Evolutionary conservation across 1,139 yeast species (phyloP).

Genomic region (Zygosaccharomyces sapae): DNA sequence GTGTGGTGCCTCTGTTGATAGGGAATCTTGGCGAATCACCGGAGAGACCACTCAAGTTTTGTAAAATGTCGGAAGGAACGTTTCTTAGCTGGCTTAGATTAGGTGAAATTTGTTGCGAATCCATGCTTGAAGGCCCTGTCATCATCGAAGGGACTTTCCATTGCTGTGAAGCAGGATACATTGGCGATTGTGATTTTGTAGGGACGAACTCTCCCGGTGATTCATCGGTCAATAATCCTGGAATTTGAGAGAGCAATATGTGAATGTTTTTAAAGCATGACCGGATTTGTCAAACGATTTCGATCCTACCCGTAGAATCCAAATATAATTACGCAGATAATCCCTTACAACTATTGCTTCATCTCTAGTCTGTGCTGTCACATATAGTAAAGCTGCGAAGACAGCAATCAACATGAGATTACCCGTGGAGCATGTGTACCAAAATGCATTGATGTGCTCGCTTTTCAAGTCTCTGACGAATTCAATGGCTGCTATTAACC

Average conservation of each 20-base stretch:
- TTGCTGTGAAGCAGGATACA: conserved; percentile 10
- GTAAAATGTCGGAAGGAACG: conserved; percentile 24
- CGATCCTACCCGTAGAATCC: conserved; percentile 67
- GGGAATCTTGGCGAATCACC: conserved; percentile 15
- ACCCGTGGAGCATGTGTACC: conserved; percentile 79
- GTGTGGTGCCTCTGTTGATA: conserved; percentile 5
- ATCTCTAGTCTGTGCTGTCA: conserved; percentile 54
- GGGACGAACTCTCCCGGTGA: conserved; percentile 15
- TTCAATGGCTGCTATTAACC: conserved; percentile 76
- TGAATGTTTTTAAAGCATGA: conserved; percentile 66
- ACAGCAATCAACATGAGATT: conserved; percentile 80
- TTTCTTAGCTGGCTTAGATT: conserved; percentile 18
- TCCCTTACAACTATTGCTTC: conserved; percentile 63
- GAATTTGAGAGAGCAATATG: conserved; percentile 58
- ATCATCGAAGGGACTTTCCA: conserved; percentile 11
- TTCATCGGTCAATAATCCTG: conserved; percentile 57
- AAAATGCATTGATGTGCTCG: conserved; percentile 79
- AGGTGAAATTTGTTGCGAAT: conserved; percentile 12
- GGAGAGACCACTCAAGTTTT: conserved; percentile 19
- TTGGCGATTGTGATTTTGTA: conserved; percentile 35
- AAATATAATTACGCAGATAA: conserved; percentile 67
- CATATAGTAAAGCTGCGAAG: conserved; percentile 73
- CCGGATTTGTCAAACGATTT: conserved; percentile 73
- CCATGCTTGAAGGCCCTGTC: conserved; percentile 8
- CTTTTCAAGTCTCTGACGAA: conserved; percentile 71